A percentile compares a stretch with the other conserved stretches of the same genome.
Evolutionary conservation across 164 flowering plant genomes (phyloP).

Genomic region (Kalanchoe fedtschenkoi): DNA sequence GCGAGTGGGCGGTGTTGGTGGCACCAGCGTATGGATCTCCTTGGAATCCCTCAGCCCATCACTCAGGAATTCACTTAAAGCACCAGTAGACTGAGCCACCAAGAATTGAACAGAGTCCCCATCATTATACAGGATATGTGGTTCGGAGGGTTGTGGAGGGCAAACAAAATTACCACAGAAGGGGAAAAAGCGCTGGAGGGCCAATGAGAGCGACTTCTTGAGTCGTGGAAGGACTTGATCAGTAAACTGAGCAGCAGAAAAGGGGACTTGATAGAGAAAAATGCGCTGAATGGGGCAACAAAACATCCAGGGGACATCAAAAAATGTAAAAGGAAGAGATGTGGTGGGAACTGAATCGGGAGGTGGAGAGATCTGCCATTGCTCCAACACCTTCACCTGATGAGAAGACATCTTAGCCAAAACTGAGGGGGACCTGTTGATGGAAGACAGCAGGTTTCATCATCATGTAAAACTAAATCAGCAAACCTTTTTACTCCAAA

Average conservation of each 20-base stretch:
- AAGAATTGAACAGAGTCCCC: slow-evolving; percentile 15
- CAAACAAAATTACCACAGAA: slow-evolving; percentile 16
- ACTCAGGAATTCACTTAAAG: neutral
- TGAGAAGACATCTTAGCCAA: too few species aligned
- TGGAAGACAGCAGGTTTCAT: too few species aligned
- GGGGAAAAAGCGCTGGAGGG: slow-evolving; percentile 28
- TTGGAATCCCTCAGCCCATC: slow-evolving; percentile 5
- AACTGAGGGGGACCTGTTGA: too few species aligned
- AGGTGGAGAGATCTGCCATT: slow-evolving; percentile 25
- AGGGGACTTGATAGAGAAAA: slow-evolving; percentile 20
- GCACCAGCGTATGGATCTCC: slow-evolving; percentile 12
- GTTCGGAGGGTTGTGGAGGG: slow-evolving; percentile 9
- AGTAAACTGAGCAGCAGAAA: slow-evolving; percentile 3
- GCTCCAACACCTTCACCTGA: too few species aligned
- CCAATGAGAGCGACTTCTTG: slow-evolving; percentile 26
- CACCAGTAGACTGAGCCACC: slow-evolving; percentile 12
- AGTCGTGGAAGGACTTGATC: slow-evolving; percentile 18
- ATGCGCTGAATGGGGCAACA: slow-evolving; percentile 14
- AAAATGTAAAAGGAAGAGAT: slow-evolving; percentile 21
- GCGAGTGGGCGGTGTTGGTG: neutral
- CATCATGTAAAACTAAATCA: too few species aligned
- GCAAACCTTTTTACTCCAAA: too few species aligned
- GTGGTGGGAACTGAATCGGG: slow-evolving; percentile 14
- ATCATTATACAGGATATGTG: slow-evolving; percentile 6
- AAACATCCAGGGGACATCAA: slow-evolving; percentile 23